Conservation (phyloP, 2,329 filamentous ascomycete species). For the Venturia asperata region DNA sequence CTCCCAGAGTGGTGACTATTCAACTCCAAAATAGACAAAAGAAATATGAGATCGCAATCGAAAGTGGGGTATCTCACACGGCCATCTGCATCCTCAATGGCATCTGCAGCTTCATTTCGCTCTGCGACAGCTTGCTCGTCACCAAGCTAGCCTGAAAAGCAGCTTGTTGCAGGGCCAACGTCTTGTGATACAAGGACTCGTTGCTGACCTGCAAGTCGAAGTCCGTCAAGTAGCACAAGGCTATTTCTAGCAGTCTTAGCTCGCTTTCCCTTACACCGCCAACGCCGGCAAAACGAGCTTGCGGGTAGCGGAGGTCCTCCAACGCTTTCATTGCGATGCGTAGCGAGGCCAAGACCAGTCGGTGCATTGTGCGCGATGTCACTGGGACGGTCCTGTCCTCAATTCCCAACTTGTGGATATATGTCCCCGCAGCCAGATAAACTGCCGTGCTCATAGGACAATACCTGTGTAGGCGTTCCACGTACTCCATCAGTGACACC, state of each 20-base stretch:
- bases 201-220: constrained; percentile 35
- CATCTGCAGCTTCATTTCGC: constrained; percentile 27
- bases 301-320: constrained; percentile 86
- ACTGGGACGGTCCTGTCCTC: constrained; percentile 69
- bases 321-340: constrained; percentile 88
- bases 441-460: constrained; percentile 92
- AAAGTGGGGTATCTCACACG: neutral
- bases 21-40: neutral
- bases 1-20: neutral
- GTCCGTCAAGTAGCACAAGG: constrained; percentile 44
- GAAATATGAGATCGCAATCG: neutral
- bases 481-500: constrained; percentile 76
- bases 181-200: constrained; percentile 31
- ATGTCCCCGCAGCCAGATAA: constrained; percentile 80
- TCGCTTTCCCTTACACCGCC: constrained; percentile 80
- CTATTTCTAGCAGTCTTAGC: constrained; percentile 78
- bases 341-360: constrained; percentile 74
- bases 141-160: constrained; percentile 34
- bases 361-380: constrained; percentile 77
- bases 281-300: constrained; percentile 75
- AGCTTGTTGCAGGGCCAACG: constrained; percentile 31
- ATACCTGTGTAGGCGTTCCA: constrained; percentile 78
- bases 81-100: constrained; percentile 20
- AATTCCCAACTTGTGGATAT: constrained; percentile 74
- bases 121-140: constrained; percentile 28